A percentile compares a stretch with the other conserved stretches of the same genome.
phyloP scores from a whole-genome alignment of 306 rosid species.

The Clitoria ternatea region DNA sequence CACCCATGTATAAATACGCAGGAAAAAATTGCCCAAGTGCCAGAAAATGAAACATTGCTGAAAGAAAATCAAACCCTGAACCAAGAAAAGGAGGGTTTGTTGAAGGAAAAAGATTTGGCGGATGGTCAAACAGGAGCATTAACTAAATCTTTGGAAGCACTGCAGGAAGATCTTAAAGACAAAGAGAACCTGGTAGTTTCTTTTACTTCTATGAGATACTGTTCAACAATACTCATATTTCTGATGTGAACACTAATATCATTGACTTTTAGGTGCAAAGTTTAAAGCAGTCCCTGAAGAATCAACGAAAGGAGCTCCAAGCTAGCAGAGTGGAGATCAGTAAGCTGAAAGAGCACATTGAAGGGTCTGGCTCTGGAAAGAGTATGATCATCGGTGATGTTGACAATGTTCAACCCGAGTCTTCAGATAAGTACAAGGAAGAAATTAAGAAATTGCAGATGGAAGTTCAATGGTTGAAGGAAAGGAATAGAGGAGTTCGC shows the following conservation, averaged over 20 bases:
- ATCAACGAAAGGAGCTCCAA: constrained; percentile 64
- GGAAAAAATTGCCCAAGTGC: constrained; percentile 67
- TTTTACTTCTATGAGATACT: constrained; percentile 15
- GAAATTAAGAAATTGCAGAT: constrained; percentile 60
- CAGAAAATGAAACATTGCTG: constrained; percentile 46
- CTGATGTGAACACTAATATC: constrained; percentile 25
- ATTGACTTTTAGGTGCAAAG: constrained; percentile 57
- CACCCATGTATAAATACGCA: constrained; percentile 27
- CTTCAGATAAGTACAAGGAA: constrained; percentile 66
- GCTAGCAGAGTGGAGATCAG: constrained; percentile 70
- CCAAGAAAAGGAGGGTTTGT: constrained; percentile 54
- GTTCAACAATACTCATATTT: constrained; percentile 3
- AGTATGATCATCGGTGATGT: constrained; percentile 33
- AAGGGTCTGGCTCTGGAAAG: constrained; percentile 43
- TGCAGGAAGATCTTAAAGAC: constrained; percentile 73
- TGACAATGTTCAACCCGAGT: constrained; percentile 35
- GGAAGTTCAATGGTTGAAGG: constrained; percentile 68
- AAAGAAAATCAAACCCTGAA: constrained; percentile 53
- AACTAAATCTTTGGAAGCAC: constrained; percentile 62
- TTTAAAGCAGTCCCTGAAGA: constrained; percentile 72
- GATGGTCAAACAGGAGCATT: constrained; percentile 58
- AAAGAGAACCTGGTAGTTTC: constrained; percentile 67
- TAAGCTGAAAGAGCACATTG: constrained; percentile 63
- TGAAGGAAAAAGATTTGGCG: constrained; percentile 61
- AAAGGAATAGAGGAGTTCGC: constrained; percentile 29